Evolutionary conservation across 352 stramenopile genomes (phyloP).

Genomic region (Phytophthora citrophthora): DNA sequence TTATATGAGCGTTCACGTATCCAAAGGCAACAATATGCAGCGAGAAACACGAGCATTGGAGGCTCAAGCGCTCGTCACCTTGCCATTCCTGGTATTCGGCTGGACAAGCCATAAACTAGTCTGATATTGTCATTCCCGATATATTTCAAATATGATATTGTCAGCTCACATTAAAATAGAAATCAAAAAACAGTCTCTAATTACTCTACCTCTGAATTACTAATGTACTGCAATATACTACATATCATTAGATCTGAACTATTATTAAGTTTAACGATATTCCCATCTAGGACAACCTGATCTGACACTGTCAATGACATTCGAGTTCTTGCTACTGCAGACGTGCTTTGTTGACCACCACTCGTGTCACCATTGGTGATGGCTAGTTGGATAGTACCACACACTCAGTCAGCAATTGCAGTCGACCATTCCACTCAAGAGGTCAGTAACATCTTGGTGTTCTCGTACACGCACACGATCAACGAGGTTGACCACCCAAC

Average conservation of each 20-base stretch:
- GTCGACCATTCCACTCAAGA: background rate
- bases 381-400: too few species aligned
- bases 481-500: constrained; percentile 3
- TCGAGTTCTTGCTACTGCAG: background rate
- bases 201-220: too few species aligned
- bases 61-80: constrained; percentile 14
- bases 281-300: too few species aligned
- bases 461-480: constrained; percentile 1
- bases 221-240: too few species aligned
- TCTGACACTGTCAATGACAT: background rate
- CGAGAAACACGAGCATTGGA: constrained; percentile 1
- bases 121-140: constrained; percentile 4
- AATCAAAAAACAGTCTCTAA: too few species aligned
- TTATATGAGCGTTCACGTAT: background rate
- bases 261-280: too few species aligned
- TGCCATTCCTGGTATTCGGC: constrained; percentile 6
- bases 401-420: constrained; percentile 8
- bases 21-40: background rate
- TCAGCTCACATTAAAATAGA: background rate
- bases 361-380: too few species aligned
- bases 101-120: constrained; percentile 18
- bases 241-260: too few species aligned
- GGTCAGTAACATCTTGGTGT: constrained; percentile 26
- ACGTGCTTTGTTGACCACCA: too few species aligned
- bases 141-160: background rate